These are phyloP conservation scores for Anastatica hierochuntica DNA, from an alignment of 345 rosid species.

Conservation along the genomic window DNA sequence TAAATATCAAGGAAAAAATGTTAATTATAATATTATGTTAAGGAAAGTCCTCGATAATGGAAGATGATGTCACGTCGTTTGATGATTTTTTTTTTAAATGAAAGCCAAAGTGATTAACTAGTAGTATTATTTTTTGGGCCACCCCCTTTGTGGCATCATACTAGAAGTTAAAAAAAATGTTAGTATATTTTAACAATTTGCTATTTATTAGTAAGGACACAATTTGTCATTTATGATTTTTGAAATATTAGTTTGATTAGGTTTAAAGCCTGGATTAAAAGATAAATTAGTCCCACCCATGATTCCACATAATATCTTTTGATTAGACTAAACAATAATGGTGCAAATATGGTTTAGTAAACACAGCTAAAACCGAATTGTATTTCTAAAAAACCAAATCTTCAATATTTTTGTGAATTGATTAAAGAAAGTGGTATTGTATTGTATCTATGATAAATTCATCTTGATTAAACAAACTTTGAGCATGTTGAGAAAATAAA, in stretches of 20 bases:
- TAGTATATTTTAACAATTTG: neutral
- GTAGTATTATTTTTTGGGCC: neutral
- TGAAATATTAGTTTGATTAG: neutral
- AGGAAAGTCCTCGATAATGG: slow-evolving; percentile 23
- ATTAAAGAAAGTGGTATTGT: too few species aligned
- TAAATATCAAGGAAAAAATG: neutral
- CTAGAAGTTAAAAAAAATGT: slow-evolving; percentile 19
- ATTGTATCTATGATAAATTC: too few species aligned
- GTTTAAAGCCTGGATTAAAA: neutral
- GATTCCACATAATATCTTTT: too few species aligned
- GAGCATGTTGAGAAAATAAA: too few species aligned
- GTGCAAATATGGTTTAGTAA: too few species aligned
- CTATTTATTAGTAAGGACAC: neutral
- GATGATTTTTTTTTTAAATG: slow-evolving; percentile 9
- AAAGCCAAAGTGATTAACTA: slow-evolving; percentile 7
- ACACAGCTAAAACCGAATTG: too few species aligned
- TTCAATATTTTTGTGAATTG: too few species aligned
- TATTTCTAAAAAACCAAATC: too few species aligned
- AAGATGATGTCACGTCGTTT: slow-evolving; percentile 25
- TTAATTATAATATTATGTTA: neutral
- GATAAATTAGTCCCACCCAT: too few species aligned
- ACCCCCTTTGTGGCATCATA: slow-evolving; percentile 19
- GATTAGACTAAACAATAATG: too few species aligned
- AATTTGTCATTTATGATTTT: slow-evolving; percentile 3
- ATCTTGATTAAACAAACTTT: too few species aligned